Evolutionary conservation across 106 monocot species (phyloP), one percentile per base, ranked within the genome.

Genomic region (Amphibolis antarctica): DNA sequence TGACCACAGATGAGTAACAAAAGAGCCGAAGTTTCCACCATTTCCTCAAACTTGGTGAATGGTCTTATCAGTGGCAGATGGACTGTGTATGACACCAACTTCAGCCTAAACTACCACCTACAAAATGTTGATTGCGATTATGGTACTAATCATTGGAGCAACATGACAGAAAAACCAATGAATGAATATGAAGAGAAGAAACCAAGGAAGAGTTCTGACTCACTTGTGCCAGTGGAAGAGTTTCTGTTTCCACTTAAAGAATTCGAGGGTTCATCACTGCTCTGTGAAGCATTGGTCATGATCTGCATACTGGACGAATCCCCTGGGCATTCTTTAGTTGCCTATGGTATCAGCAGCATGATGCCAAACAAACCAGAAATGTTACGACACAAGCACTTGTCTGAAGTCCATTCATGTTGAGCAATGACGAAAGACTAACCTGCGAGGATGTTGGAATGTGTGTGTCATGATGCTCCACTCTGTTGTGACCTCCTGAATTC

Each of bases 151-250:
- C 20, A 1, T 1, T 1, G 24, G 25, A 26, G 28, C 14, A 23
- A 48, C 23, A 46, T 27, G 1, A 27, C 12, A 6, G 64, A 64
- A 26, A 46, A 26, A 18, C 47, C 7, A 36, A 36, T 36, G 36
- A 36, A 36, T 4, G 36, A 2, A 36, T 36, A 36, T 36, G 45
- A 46, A 24, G 1, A 64, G 5, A 14, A 46, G 14, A 28, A 53
- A 52, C 4, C 31, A 53, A 65, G 46, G 20, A 28, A 22, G 18
- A 25, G 13, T n/a, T 65, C 9, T 15, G 12, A 36, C 31, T 66
- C 42, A 53, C 53, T 66, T 21, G 53, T 53, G 14, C 64, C 48
- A 26, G 45, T 28, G 25, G 48, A 47, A 23, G 25, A 64, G 21
- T 25, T 64, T 29, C 26, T 25, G 19, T 51, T 52, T 36, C 52